phyloP scores from a whole-genome alignment of 2,329 filamentous ascomycete genomes.

The Parastagonospora nodorum region DNA sequence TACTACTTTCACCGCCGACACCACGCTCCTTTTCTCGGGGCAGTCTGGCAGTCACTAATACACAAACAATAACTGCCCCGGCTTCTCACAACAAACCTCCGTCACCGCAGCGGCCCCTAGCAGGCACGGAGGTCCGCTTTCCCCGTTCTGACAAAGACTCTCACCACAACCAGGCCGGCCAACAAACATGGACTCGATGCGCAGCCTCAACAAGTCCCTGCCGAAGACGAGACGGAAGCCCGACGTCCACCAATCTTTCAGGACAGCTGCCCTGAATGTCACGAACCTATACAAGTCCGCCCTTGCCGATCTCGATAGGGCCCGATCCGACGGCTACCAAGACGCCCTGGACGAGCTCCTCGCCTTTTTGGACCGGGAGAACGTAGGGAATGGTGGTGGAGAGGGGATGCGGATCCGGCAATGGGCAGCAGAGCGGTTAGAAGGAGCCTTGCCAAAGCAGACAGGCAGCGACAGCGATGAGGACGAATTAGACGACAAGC shows the following conservation, averaged over 20 bases:
- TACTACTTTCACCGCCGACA: constrained; percentile 1
- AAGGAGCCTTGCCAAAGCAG: constrained; percentile 63
- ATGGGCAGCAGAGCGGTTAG: constrained; percentile 72
- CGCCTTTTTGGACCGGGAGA: constrained; percentile 80
- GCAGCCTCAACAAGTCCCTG: constrained; percentile 48
- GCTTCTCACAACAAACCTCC: not conserved
- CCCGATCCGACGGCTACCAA: constrained; percentile 84
- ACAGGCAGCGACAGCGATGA: constrained; percentile 69
- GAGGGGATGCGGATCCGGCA: constrained; percentile 72
- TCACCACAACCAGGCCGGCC: constrained; percentile 4
- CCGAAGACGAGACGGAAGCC: constrained; percentile 44
- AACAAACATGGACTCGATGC: constrained; percentile 47
- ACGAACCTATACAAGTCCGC: constrained; percentile 97
- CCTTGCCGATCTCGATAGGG: constrained; percentile 74
- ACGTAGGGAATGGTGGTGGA: constrained; percentile 77
- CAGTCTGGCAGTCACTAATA: not conserved
- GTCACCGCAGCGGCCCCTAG: not conserved
- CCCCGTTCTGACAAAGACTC: not conserved
- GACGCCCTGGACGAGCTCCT: constrained; percentile 91
- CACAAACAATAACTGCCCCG: constrained; percentile 2
- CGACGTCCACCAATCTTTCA: constrained; percentile 83
- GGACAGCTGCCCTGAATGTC: constrained; percentile 87
- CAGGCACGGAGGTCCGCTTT: constrained; percentile 2
- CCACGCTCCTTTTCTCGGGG: constrained; percentile 9
- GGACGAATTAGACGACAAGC: constrained; percentile 64